Conservation (phyloP, 169 alveolate species). For the Plasmodium billcollinsi region DNA sequence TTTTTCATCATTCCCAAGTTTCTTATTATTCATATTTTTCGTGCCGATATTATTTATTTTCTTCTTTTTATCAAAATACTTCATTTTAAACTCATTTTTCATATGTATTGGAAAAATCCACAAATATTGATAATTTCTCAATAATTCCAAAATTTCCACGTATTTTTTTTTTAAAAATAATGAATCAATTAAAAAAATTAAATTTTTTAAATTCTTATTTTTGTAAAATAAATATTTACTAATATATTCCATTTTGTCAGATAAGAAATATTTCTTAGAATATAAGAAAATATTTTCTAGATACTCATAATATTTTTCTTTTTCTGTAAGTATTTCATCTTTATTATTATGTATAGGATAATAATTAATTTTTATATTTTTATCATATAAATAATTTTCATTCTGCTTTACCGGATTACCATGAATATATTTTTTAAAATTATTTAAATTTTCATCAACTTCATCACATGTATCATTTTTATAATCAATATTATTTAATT, state of each 20-base stretch:
- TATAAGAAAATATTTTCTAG: constrained; percentile 33
- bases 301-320: constrained; percentile 21
- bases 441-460: no score
- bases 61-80: neutral
- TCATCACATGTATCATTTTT: neutral
- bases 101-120: constrained; percentile 27
- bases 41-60: neutral
- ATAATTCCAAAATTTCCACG: constrained; percentile 24
- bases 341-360: neutral
- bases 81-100: neutral
- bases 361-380: no score
- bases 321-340: neutral
- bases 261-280: constrained; percentile 48
- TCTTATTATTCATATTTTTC: no score
- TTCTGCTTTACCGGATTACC: neutral
- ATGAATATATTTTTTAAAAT: no score
- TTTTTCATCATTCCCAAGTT: no score
- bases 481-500: constrained; percentile 11
- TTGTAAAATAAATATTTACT: constrained; percentile 44
- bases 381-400: neutral
- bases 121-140: constrained; percentile 3
- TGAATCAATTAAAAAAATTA: constrained; percentile 55
- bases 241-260: constrained; percentile 60
- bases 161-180: constrained; percentile 46
- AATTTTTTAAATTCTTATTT: constrained; percentile 26